A percentile compares a stretch with the other conserved stretches of the same genome.
Evolutionary conservation across 768 basidiomycete genomes (phyloP).

Genomic region (Fomitopsis pulvina): DNA sequence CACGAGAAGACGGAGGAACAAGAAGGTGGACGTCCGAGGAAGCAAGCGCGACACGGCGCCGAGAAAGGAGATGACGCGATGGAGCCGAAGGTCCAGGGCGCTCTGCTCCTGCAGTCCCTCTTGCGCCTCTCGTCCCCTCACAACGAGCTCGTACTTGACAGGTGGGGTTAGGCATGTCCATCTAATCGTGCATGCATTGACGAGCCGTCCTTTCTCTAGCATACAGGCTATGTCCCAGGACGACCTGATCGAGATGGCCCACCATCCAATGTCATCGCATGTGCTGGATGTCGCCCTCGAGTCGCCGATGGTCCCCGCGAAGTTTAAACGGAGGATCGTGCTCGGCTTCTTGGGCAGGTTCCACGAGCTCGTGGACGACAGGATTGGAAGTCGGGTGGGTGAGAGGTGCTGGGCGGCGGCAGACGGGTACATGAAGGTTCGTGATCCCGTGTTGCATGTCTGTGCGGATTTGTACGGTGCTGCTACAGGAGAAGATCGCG

Average conservation of each 20-base stretch:
- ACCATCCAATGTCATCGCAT: constrained; percentile 64
- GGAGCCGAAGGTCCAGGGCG: constrained; percentile 77
- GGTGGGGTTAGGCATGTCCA: constrained; percentile 35
- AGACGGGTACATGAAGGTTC: constrained; percentile 89
- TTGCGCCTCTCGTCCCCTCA: constrained; percentile 62
- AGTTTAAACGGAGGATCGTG: constrained; percentile 65
- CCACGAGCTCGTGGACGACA: constrained; percentile 78
- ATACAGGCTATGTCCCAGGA: constrained; percentile 38
- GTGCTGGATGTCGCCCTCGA: constrained; percentile 76
- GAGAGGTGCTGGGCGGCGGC: constrained; percentile 88
- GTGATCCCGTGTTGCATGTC: constrained; percentile 9
- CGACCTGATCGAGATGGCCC: constrained; percentile 52
- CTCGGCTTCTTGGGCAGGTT: constrained; percentile 73
- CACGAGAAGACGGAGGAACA: neutral
- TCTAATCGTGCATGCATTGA: neutral
- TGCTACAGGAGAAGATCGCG: constrained; percentile 81
- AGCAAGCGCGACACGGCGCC: constrained; percentile 8
- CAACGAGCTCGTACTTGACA: constrained; percentile 61
- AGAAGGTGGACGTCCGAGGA: constrained; percentile 15
- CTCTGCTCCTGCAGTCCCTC: constrained; percentile 78
- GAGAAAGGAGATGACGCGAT: constrained; percentile 26
- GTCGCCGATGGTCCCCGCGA: constrained; percentile 55
- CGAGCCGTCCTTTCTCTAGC: neutral
- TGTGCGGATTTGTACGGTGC: neutral
- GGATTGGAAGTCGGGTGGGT: constrained; percentile 83